These are phyloP conservation scores for Hymenoscyphus albidus DNA, from an alignment of 2,329 filamentous ascomycete species.

Conservation along the genomic window DNA sequence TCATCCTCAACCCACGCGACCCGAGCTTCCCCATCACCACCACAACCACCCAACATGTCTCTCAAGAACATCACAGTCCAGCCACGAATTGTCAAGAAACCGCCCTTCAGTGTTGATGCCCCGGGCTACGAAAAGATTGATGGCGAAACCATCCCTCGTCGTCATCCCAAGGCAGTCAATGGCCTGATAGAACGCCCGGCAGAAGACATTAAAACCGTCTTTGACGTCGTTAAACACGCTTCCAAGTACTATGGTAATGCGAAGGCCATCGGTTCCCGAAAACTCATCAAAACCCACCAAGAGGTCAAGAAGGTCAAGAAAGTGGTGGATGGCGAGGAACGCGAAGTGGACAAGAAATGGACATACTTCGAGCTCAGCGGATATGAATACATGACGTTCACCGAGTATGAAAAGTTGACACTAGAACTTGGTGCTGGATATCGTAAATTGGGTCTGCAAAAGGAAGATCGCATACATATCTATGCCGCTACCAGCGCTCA, in stretches of 20 bases:
- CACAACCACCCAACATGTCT: slow-evolving; percentile 26
- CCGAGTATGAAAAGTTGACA: slow-evolving; percentile 69
- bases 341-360: slow-evolving; percentile 83
- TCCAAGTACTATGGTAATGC: slow-evolving; percentile 62
- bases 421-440: slow-evolving; percentile 67
- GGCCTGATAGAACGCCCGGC: slow-evolving; percentile 51
- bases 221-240: slow-evolving; percentile 68
- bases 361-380: slow-evolving; percentile 79
- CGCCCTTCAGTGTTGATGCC: slow-evolving; percentile 60
- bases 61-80: slow-evolving; percentile 33
- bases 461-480: slow-evolving; percentile 70
- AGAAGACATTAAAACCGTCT: slow-evolving; percentile 63
- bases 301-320: slow-evolving; percentile 91
- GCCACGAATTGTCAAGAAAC: slow-evolving; percentile 37
- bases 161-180: slow-evolving; percentile 55
- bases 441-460: slow-evolving; percentile 66
- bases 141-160: slow-evolving; percentile 68
- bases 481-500: slow-evolving; percentile 68
- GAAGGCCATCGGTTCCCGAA: slow-evolving; percentile 66
- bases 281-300: slow-evolving; percentile 70
- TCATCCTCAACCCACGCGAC: not conserved
- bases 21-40: slow-evolving; percentile 18
- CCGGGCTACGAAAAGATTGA: slow-evolving; percentile 54
- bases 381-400: slow-evolving; percentile 74
- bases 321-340: slow-evolving; percentile 74